Base-by-base conservation (phyloP, 805 yeast species). In the Spencermartinsiella europaea region DNA sequence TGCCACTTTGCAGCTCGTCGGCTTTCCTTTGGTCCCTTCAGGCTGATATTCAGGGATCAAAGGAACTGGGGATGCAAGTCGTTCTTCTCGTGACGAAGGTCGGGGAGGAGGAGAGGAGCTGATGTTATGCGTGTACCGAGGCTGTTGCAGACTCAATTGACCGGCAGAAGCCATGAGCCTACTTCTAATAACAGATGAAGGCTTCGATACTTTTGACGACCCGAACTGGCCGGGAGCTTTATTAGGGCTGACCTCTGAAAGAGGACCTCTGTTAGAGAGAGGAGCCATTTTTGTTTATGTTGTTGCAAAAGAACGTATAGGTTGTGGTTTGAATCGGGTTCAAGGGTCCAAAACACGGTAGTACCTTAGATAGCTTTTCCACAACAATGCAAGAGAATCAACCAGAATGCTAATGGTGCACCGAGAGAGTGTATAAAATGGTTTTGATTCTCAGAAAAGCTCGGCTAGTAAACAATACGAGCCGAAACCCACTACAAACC, bases 51-150 rank as follows among this genome's bases (percentile, higher is more conserved):
- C 42, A 8, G 53, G 50, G 17, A 49, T 45, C 34, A 49, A 33
- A 15, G 53, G 53, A 35, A 49, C 42, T 4, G 53, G 53, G 15
- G 53, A 49, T 7, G 47, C 40, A 38, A 49, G 43, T 14, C 50
- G 47, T 7, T 37, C 37, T 12, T 41, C 42, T 12, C 15, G 16
- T 5, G 25, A 15, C n/a, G 31, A 16, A 12, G n/a, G 20, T 19
- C 14, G 5, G 5, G 45, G 12, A 28, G 34, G 25, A 28, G 34
- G 25, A 25, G 31, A 25, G 10, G 31, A 25, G 33, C 21, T n/a
- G 34, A 21, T 42, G 12, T 25, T 25, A 7, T 7, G 12, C 31
- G 31, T 25, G 12, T 25, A 25, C 12, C 12, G 31, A 7, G 31
- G 31, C 31, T 12, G 31, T 25, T 25, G 31, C 31, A 25, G 31